phyloP scores from a whole-genome alignment of 805 yeast species.

The Myxozyma sirexii region DNA sequence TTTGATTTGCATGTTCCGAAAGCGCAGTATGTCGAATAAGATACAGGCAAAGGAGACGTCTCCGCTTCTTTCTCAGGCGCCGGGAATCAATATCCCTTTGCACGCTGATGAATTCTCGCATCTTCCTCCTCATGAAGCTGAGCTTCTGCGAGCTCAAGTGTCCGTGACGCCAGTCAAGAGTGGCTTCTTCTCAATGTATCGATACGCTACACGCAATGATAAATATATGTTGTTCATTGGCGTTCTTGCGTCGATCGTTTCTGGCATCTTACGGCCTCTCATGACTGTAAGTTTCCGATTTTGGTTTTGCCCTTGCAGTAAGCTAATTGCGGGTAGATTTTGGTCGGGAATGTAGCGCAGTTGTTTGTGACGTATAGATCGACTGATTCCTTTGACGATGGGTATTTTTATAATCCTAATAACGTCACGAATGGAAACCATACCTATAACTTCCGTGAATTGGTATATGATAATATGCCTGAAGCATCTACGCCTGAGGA shows the following conservation, averaged over 20 bases:
- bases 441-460: constrained; percentile 1
- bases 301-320: constrained; percentile 39
- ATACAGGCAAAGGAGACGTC: neutral
- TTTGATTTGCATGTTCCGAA: neutral
- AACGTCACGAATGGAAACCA: neutral
- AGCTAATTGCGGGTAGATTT: constrained; percentile 38
- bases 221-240: neutral
- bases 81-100: neutral
- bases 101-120: constrained; percentile 31
- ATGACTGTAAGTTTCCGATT: constrained; percentile 38
- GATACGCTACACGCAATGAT: constrained; percentile 43
- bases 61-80: neutral
- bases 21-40: neutral
- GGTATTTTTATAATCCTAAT: neutral
- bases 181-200: constrained; percentile 39
- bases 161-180: constrained; percentile 29
- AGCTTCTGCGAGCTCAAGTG: constrained; percentile 43
- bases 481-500: constrained; percentile 32
- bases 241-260: constrained; percentile 40
- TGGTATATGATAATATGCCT: constrained; percentile 5
- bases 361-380: constrained; percentile 22
- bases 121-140: constrained; percentile 41
- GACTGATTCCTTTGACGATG: neutral
- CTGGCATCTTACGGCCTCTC: constrained; percentile 46
- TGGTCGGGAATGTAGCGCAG: constrained; percentile 39